phyloP scores from a whole-genome alignment of 2,329 filamentous ascomycete species.

The Beauveria varroae region DNA sequence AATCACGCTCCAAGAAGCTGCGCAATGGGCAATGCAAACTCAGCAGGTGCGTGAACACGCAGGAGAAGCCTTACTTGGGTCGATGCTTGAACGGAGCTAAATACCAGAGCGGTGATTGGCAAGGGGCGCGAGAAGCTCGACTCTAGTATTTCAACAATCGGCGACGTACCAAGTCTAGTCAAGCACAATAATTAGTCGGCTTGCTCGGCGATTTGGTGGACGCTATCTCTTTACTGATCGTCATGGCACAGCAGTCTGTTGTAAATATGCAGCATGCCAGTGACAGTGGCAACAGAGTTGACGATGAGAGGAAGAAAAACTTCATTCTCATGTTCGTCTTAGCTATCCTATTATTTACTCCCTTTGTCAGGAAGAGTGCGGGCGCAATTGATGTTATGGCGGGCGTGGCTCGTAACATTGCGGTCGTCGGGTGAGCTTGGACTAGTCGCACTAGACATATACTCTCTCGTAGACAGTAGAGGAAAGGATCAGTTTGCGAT shows the following conservation, averaged over 20 bases:
- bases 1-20: too few species aligned
- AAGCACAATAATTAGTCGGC: background rate
- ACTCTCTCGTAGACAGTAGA: background rate
- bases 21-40: too few species aligned
- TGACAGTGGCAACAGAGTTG: background rate
- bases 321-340: background rate
- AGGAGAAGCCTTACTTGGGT: too few species aligned
- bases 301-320: background rate
- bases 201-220: background rate
- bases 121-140: background rate
- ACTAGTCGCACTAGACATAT: background rate
- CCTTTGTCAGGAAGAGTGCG: background rate
- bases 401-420: background rate
- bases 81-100: too few species aligned
- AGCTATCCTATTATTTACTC: background rate
- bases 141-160: background rate
- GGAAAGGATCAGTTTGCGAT: background rate
- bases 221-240: background rate
- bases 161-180: background rate
- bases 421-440: background rate
- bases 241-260: background rate
- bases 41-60: too few species aligned
- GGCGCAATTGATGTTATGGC: background rate
- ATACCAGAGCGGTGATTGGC: background rate
- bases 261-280: background rate